Base-by-base conservation (phyloP, 139 green algal genomes). In the Coelastrella sp. region DNA sequence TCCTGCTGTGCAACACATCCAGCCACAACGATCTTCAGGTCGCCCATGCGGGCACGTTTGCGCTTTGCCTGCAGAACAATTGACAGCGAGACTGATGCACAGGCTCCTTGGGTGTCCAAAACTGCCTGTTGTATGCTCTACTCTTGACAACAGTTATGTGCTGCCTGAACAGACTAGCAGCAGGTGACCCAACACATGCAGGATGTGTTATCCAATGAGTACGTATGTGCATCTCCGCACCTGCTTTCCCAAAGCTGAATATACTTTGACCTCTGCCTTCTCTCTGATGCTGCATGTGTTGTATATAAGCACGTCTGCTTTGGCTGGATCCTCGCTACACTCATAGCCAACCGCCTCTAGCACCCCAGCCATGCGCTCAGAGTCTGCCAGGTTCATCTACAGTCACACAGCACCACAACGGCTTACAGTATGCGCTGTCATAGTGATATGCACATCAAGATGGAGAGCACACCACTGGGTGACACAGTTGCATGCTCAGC, bases 221-320 rank as follows among this genome's bases (percentile, higher is more conserved):
- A n/a, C n/a, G n/a, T n/a, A n/a, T n/a, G n/a, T n/a, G n/a, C n/a
- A n/a, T n/a, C n/a, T n/a, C n/a, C 64, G 0, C 79, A 85, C 79
- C 79, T 85, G 94, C 74, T 85, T 91, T 11, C 96, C 96, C 59
- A 99, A 91, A 34, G 94, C 94, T 17, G 87, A 93, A 86, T 98
- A 99, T 25, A 99, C 95, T 90, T 99, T 99, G 34, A 95, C 86
- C 91, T 99, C 97, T 7, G 96, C 96, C 88, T 99, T 98, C 53
- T 99, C 96, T 2, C 97, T 85, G 79, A 99, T 99, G 72, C 90
- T 95, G 91, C 97, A 99, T 6, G 97, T 99, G 94, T 99, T 99
- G 93, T 98, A 98, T 27, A 99, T 92, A 4, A 99, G 87, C 38
- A 99, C 95, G 68, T 98, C 90, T 0, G 96, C 97, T n/a, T 95